phyloP scores from a whole-genome alignment of 495 filamentous ascomycete species.

The Pyronema domesticum region DNA sequence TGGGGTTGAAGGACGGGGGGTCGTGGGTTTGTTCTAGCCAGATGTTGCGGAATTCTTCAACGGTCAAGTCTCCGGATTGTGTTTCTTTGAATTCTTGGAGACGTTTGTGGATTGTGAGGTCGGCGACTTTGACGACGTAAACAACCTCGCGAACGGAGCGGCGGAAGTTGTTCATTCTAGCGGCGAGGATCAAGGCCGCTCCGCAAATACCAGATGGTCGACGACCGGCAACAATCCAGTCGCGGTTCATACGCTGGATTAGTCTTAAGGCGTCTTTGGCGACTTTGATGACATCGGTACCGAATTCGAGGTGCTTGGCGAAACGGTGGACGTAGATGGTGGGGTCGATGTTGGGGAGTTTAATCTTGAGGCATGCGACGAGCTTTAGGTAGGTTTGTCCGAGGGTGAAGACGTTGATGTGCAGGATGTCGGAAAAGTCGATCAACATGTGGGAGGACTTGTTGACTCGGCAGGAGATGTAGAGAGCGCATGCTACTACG shows the following conservation, averaged over 20 bases:
- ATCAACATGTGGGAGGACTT: constrained; percentile 66
- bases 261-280: constrained; percentile 71
- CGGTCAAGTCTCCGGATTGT: constrained; percentile 56
- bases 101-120: constrained; percentile 72
- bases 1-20: constrained; percentile 64
- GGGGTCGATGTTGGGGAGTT: constrained; percentile 45
- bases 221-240: constrained; percentile 90
- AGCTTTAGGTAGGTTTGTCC: constrained; percentile 48
- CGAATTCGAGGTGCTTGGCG: constrained; percentile 77
- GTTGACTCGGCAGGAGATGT: constrained; percentile 59
- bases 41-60: constrained; percentile 67
- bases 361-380: constrained; percentile 50
- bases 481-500: constrained; percentile 72
- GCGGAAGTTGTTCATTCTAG: constrained; percentile 92
- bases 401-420: constrained; percentile 82
- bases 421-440: constrained; percentile 66
- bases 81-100: constrained; percentile 78
- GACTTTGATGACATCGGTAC: constrained; percentile 52
- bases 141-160: constrained; percentile 83
- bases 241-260: constrained; percentile 76
- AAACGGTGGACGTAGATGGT: constrained; percentile 77
- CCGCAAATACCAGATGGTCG: constrained; percentile 88
- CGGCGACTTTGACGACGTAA: constrained; percentile 87
- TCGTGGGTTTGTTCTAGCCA: constrained; percentile 48
- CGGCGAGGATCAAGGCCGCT: constrained; percentile 81